phyloP scores from a whole-genome alignment of 345 rosid species.

The Salix udensis region DNA sequence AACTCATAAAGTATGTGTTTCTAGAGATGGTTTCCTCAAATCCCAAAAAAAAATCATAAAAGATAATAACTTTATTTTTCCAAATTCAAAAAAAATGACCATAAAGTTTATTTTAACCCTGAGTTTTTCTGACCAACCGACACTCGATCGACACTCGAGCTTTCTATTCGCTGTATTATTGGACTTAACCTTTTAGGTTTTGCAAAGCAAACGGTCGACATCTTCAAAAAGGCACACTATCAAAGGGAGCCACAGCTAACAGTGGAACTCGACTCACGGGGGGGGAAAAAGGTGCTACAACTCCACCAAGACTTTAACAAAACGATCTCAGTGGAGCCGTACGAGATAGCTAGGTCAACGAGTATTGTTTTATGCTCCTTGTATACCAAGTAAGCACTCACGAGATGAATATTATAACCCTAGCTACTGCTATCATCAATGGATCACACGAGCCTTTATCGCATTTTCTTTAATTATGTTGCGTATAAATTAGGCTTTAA shows the following conservation, averaged over 20 bases:
- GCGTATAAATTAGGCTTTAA: not conserved
- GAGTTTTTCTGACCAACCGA: not conserved
- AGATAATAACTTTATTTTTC: no score
- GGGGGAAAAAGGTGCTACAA: not conserved
- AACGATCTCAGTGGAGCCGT: not conserved
- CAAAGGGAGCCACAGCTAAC: not conserved
- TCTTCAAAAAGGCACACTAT: not conserved
- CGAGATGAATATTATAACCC: not conserved
- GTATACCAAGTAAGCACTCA: not conserved
- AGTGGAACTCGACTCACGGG: not conserved
- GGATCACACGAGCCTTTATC: not conserved
- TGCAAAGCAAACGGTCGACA: not conserved
- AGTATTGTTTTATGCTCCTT: not conserved
- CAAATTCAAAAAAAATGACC: no score
- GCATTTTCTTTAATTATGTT: not conserved
- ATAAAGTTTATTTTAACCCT: not conserved
- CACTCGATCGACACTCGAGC: not conserved
- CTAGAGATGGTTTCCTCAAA: no score
- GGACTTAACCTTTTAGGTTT: not conserved
- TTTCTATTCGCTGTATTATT: not conserved
- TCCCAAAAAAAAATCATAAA: no score
- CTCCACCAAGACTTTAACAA: not conserved
- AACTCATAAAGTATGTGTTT: rapidly evolving
- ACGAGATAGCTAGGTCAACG: not conserved
- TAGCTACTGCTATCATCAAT: not conserved